Percentiles rank a stretch among this genome's conserved stretches.
These are phyloP conservation scores for Wickerhamiella allomyrinae DNA, from an alignment of 805 yeast species.

Conservation along the genomic window DNA sequence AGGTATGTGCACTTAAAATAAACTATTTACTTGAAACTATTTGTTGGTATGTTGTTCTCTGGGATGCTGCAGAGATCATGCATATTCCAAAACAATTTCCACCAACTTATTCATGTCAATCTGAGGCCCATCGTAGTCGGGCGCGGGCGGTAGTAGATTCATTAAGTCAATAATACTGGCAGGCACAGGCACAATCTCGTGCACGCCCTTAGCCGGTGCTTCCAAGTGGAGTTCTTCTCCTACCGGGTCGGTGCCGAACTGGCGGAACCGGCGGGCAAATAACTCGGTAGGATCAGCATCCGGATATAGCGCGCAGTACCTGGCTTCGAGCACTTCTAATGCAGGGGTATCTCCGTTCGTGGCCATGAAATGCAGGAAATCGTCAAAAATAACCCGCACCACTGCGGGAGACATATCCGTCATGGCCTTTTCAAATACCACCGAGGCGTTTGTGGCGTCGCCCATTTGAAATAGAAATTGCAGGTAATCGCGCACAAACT, in stretches of 20 bases:
- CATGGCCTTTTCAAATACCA: conserved; percentile 65
- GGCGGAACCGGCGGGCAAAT: conserved; percentile 19
- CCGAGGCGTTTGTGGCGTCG: conserved; percentile 63
- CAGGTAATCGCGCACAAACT: conserved; percentile 53
- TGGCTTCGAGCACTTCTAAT: conserved; percentile 47
- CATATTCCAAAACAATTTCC: conserved; percentile 8
- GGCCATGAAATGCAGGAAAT: conserved; percentile 54
- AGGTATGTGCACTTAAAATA: too few species aligned
- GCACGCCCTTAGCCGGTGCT: background rate
- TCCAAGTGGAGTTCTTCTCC: conserved; percentile 6
- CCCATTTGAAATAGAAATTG: conserved; percentile 54
- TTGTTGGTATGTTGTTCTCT: background rate
- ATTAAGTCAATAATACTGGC: background rate
- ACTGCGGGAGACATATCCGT: conserved; percentile 35
- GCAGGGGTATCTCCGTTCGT: conserved; percentile 57
- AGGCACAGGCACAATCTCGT: conserved; percentile 1
- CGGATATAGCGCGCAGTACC: conserved; percentile 55
- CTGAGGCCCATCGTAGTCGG: conserved; percentile 15
- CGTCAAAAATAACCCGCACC: conserved; percentile 34
- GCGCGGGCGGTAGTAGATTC: conserved; percentile 11
- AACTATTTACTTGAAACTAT: background rate
- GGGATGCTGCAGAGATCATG: too few species aligned
- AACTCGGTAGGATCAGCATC: conserved; percentile 33
- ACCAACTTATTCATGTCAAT: conserved; percentile 10
- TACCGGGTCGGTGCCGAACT: conserved; percentile 7